phyloP scores from a whole-genome alignment of 352 stramenopile genomes.

The Pythium periplocum region DNA sequence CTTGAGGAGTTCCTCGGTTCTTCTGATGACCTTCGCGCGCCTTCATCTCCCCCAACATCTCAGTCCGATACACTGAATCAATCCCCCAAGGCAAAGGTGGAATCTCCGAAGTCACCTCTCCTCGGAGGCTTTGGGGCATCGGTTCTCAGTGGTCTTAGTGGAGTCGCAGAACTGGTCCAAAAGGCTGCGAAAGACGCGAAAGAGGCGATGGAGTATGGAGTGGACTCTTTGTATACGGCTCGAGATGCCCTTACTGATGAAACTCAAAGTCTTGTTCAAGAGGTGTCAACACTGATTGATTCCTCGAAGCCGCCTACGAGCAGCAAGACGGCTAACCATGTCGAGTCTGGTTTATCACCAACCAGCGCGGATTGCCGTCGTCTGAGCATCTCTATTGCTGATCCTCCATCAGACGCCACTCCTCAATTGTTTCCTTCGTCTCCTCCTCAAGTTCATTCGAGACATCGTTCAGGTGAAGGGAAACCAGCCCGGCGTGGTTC shows the following conservation, averaged over 20 bases:
- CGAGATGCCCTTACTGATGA: constrained; percentile 67
- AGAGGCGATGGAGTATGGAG: constrained; percentile 59
- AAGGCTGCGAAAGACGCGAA: constrained; percentile 75
- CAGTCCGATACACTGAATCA: no score
- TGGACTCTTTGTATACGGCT: constrained; percentile 70
- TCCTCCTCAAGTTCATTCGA: constrained; percentile 2
- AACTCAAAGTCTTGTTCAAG: constrained; percentile 50
- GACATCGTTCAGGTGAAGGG: constrained; percentile 4
- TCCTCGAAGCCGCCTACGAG: no score
- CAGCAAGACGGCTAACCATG: no score
- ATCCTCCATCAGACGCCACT: no score
- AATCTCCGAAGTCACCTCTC: constrained; percentile 1
- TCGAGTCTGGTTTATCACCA: no score
- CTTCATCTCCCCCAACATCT: no score
- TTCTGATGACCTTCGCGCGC: no score
- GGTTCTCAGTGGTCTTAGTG: constrained; percentile 58
- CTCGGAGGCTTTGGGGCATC: constrained; percentile 46
- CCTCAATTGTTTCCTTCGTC: constrained; percentile 16
- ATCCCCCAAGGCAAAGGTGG: no score
- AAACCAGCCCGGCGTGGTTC: constrained; percentile 17
- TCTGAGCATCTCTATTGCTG: no score
- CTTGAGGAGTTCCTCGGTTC: no score
- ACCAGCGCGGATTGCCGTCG: no score
- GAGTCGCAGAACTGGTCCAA: constrained; percentile 60
- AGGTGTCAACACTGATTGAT: constrained; percentile 60